Evolutionary conservation across 2,329 filamentous ascomycete species (phyloP).

Genomic region (Pseudocercospora fuligena): DNA sequence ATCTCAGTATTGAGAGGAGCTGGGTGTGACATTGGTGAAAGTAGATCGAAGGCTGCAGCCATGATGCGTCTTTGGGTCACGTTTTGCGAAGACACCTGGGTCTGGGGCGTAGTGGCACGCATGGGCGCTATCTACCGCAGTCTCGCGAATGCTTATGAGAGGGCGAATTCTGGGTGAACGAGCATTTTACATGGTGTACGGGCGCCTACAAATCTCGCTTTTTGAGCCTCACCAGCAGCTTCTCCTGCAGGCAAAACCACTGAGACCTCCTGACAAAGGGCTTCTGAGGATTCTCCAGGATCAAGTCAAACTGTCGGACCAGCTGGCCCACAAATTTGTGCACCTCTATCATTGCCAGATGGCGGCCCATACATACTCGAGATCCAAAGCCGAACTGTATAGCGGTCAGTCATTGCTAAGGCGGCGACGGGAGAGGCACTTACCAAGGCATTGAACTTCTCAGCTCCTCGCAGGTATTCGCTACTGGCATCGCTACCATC

Average conservation of each 20-base stretch:
- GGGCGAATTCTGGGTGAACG: neutral
- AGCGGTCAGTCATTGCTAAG: too few relatives aligned
- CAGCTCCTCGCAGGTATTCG: too few relatives aligned
- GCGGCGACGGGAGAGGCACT: too few relatives aligned
- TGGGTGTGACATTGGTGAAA: neutral
- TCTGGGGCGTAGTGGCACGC: neutral
- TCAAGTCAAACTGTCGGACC: neutral
- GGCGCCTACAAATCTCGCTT: neutral
- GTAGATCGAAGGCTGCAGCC: neutral
- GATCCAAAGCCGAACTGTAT: too few relatives aligned
- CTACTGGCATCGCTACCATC: too few relatives aligned
- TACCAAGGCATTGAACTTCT: too few relatives aligned
- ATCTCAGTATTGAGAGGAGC: neutral
- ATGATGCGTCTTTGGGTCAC: neutral
- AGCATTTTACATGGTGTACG: neutral
- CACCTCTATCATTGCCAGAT: neutral
- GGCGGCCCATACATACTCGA: too few relatives aligned
- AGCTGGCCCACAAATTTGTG: neutral
- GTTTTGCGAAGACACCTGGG: neutral
- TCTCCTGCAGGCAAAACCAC: neutral
- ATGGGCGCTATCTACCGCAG: neutral
- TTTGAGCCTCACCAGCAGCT: neutral
- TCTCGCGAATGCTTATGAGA: neutral
- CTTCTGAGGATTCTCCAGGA: neutral
- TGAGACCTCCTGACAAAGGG: neutral